Percentiles rank a stretch among this genome's conserved stretches.
These are phyloP conservation scores for Ambrosia artemisiifolia DNA, from an alignment of 129 eudicot species.

Conservation along the genomic window DNA sequence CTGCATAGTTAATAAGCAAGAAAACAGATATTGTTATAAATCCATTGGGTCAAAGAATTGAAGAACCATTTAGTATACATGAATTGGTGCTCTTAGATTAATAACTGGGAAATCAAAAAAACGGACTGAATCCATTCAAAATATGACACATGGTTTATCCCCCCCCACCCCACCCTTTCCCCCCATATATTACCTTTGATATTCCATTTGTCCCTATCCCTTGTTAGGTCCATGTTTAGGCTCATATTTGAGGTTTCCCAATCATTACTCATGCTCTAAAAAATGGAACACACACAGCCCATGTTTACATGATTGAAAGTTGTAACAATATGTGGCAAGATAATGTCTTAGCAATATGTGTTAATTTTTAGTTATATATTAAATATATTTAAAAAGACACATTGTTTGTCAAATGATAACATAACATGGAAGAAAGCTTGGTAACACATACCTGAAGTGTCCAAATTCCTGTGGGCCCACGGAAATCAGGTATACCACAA, in stretches of 20 bases:
- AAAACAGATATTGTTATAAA: not conserved
- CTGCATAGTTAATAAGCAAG: not conserved
- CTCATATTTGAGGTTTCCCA: not conserved
- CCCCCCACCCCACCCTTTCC: not conserved
- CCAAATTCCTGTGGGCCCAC: slow-evolving; percentile 99
- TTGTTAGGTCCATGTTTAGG: not conserved
- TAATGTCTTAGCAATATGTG: not conserved
- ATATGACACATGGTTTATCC: not conserved
- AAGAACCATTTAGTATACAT: not conserved
- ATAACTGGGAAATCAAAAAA: not conserved
- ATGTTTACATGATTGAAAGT: not conserved
- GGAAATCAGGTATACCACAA: slow-evolving; percentile 99
- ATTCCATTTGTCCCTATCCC: not conserved
- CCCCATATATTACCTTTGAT: not conserved
- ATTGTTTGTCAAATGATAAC: not conserved
- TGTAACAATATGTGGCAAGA: not conserved
- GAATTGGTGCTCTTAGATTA: not conserved
- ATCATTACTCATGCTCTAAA: slow-evolving; percentile 1
- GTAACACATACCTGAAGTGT: slow-evolving; percentile 73
- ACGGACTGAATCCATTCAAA: not conserved
- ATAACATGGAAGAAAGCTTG: slow-evolving; percentile 5
- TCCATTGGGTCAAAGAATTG: not conserved
- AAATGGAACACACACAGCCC: not conserved
- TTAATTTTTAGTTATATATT: not conserved
- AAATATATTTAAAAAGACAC: not conserved